Base-by-base conservation (phyloP, 2,329 filamentous ascomycete genomes). In the Cladophialophora bantiana region DNA sequence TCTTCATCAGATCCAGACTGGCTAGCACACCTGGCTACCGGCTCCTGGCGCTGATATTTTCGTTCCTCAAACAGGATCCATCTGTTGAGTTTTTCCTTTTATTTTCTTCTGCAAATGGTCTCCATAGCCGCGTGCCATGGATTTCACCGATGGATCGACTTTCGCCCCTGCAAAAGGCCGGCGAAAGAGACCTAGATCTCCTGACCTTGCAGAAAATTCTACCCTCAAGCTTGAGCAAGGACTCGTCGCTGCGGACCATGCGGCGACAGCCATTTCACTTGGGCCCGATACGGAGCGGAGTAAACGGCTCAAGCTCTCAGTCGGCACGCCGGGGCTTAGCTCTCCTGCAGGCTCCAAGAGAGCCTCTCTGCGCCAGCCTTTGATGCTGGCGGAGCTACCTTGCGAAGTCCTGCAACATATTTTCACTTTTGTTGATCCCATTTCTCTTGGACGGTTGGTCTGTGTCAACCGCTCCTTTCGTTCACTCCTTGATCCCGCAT, bases 391-490 rank as follows among this genome's bases (percentile, higher is more conserved):
- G 58, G 60, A 68, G 60, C 65, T 69, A 42, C 69, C 67, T 52
- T 52, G 53, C 72, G 86, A 89, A 78, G 80, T 91, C 74, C 92
- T 90, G 89, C 89, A 92, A 74, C 84, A 85, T 74, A 82, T 92
- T 73, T 91, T 92, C 77, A 85, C 84, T 73, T 88, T 87, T 76
- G 84, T 88, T 76, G 84, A 88, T 66, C 89, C 90, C 65, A 83
- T 79, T 75, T 82, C 84, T 69, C 81, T 93, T 74, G 88, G 88
- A 74, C 84, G 81, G 78, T 82, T 92, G 80, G 82, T 92, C 78
- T 80, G 81, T 77, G 85, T 90, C 82, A 91, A 88, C 83, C 89
- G 83, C 79, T 77, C 84, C 74, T 92, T 92, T 80, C 85, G 87
- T 80, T 74, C 74, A 65, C 86, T 85, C 78, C 84, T 90, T 74